A percentile compares a stretch with the other conserved stretches of the same genome.
Evolutionary conservation across 148 eudicot genomes (phyloP).

Genomic region (Rheum nobile): DNA sequence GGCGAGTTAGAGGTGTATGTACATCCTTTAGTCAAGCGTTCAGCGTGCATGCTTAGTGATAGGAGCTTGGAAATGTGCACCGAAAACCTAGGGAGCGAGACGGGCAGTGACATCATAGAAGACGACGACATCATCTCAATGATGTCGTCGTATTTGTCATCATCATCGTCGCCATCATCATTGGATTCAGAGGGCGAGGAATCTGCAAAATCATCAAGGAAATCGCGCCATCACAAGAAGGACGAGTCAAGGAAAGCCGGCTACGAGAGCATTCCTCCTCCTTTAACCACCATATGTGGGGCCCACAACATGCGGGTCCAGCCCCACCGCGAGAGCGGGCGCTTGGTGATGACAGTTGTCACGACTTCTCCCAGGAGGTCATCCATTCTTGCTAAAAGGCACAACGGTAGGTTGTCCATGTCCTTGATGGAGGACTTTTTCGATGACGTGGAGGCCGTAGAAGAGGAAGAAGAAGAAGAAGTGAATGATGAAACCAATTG

Average conservation of each 20-base stretch:
- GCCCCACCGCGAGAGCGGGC: slow-evolving; percentile 41
- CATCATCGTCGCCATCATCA: neutral
- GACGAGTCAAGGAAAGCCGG: slow-evolving; percentile 1
- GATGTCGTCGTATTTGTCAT: neutral
- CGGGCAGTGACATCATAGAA: neutral
- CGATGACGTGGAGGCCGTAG: neutral
- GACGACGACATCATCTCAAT: neutral
- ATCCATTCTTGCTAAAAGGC: slow-evolving; percentile 49
- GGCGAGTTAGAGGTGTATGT: slow-evolving; percentile 9
- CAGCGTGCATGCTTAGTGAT: slow-evolving; percentile 11
- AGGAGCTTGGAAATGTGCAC: slow-evolving; percentile 29
- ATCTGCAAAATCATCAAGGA: neutral
- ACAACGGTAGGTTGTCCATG: slow-evolving; percentile 47
- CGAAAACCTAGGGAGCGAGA: slow-evolving; percentile 26
- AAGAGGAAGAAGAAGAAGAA: neutral
- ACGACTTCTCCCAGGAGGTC: slow-evolving; percentile 25
- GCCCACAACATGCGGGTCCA: slow-evolving; percentile 26
- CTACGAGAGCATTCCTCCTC: slow-evolving; percentile 45
- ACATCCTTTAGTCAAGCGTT: slow-evolving; percentile 13
- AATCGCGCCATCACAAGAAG: neutral
- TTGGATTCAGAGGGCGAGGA: neutral
- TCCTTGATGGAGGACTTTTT: slow-evolving; percentile 13
- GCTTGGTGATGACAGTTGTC: slow-evolving; percentile 51
- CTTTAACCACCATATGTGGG: slow-evolving; percentile 48
- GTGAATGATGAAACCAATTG: neutral